Evolutionary conservation across 2,329 filamentous ascomycete species (phyloP).

Genomic region (Aspergillus brasiliensis): DNA sequence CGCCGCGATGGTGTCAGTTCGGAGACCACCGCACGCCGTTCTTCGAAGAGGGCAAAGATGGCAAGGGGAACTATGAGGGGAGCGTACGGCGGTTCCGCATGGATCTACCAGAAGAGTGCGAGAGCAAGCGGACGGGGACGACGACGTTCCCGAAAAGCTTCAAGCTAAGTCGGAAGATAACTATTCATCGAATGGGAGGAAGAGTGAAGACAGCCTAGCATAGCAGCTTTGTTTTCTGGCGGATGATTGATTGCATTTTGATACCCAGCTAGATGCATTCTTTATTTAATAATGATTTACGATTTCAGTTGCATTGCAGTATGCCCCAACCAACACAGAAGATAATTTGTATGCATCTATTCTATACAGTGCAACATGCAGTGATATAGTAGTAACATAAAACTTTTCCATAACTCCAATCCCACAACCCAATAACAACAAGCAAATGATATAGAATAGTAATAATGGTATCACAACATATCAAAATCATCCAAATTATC

Average conservation of each 20-base stretch:
- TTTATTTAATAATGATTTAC: too few species aligned
- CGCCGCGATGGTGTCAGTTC: conserved; percentile 44
- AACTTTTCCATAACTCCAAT: not conserved
- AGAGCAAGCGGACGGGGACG: not conserved
- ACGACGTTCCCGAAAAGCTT: conserved; percentile 3
- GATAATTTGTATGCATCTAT: too few species aligned
- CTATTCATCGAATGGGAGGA: conserved; percentile 5
- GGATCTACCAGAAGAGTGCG: conserved; percentile 42
- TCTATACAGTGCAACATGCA: too few species aligned
- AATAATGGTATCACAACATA: conserved; percentile 61
- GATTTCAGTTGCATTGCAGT: too few species aligned
- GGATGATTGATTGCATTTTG: not conserved
- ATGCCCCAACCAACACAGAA: too few species aligned
- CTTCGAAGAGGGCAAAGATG: conserved; percentile 42
- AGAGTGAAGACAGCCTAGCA: not conserved
- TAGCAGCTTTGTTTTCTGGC: not conserved
- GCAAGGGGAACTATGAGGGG: conserved; percentile 44
- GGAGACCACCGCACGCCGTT: conserved; percentile 40
- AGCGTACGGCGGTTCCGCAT: conserved; percentile 50
- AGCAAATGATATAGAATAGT: not conserved
- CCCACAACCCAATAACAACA: not conserved
- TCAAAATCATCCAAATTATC: conserved; percentile 97
- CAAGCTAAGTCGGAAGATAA: conserved; percentile 19
- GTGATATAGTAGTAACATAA: too few species aligned
- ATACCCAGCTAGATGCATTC: too few species aligned